Conservation (phyloP, 768 basidiomycete genomes). For the Boletus sp. region DNA sequence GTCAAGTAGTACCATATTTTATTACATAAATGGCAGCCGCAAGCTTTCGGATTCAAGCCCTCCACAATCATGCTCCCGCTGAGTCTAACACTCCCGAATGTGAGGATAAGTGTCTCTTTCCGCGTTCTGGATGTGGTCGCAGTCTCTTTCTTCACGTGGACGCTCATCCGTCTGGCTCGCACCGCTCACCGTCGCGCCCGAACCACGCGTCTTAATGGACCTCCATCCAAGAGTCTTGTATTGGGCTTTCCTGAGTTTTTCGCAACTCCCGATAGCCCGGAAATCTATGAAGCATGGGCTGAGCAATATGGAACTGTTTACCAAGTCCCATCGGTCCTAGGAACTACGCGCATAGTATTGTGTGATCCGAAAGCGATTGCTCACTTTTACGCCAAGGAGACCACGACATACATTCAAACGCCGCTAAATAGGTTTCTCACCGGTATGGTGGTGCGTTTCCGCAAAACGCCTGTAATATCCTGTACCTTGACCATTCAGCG, state of each 20-base stretch:
- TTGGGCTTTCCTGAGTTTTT: constrained; percentile 39
- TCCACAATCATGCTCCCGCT: too few relatives aligned
- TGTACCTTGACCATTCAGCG: not conserved
- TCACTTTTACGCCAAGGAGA: constrained; percentile 53
- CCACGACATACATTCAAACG: constrained; percentile 34
- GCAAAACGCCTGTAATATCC: too few relatives aligned
- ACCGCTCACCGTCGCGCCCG: constrained; percentile 7
- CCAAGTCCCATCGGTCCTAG: constrained; percentile 40
- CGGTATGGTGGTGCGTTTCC: constrained; percentile 27
- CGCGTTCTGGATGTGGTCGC: constrained; percentile 9
- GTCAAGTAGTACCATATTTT: too few relatives aligned
- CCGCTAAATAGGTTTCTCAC: constrained; percentile 27
- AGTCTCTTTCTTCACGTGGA: constrained; percentile 16
- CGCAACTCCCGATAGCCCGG: constrained; percentile 30
- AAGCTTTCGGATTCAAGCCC: too few relatives aligned
- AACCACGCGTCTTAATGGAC: constrained; percentile 43
- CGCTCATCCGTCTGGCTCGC: constrained; percentile 12
- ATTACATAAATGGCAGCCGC: too few relatives aligned
- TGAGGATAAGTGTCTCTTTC: not conserved
- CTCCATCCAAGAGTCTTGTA: constrained; percentile 39
- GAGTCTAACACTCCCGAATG: not conserved
- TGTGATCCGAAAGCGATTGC: constrained; percentile 50
- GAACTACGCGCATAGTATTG: constrained; percentile 37
- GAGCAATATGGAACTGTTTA: constrained; percentile 47
- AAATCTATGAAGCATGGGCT: constrained; percentile 47